These are phyloP conservation scores for Paratinospora sagittata DNA, from an alignment of 164 flowering plant species.

Conservation along the genomic window DNA sequence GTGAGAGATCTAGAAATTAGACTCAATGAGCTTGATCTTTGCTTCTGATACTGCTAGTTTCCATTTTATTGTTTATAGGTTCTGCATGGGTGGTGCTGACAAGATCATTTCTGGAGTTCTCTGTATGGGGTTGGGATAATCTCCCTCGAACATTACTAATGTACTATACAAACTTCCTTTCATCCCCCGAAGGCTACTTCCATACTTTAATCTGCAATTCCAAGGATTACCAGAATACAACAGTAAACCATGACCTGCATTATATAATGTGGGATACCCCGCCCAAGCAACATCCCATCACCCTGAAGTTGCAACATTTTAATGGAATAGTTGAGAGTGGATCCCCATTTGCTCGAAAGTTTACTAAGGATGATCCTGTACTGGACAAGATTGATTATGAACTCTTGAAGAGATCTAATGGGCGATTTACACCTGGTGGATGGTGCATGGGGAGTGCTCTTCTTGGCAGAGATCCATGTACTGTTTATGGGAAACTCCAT, in stretches of 20 bases:
- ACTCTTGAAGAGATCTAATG: slow-evolving; percentile 1
- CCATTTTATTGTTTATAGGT: neutral
- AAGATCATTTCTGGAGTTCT: slow-evolving; percentile 8
- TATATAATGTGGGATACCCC: slow-evolving; percentile 10
- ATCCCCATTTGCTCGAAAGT: slow-evolving; percentile 2
- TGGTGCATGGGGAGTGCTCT: slow-evolving; percentile 7
- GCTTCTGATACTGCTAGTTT: neutral
- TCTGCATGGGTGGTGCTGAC: slow-evolving; percentile 11
- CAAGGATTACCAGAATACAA: slow-evolving; percentile 8
- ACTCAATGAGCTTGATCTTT: too few species aligned
- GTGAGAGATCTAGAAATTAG: neutral
- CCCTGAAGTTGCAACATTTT: slow-evolving; percentile 4
- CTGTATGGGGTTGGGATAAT: slow-evolving; percentile 9
- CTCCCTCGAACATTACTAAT: slow-evolving; percentile 7
- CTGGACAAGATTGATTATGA: slow-evolving; percentile 6
- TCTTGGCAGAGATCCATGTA: slow-evolving; percentile 10
- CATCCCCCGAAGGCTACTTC: slow-evolving; percentile 9
- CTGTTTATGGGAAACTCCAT: slow-evolving; percentile 4
- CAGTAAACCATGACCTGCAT: slow-evolving; percentile 5
- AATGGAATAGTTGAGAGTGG: slow-evolving; percentile 6
- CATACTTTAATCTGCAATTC: slow-evolving; percentile 7
- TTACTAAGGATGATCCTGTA: slow-evolving; percentile 4
- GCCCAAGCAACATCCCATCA: slow-evolving; percentile 7
- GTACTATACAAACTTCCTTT: slow-evolving; percentile 9
- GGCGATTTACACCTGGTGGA: slow-evolving; percentile 9